Conservation (phyloP, 805 yeast species). For the Lipomyces sp. region DNA sequence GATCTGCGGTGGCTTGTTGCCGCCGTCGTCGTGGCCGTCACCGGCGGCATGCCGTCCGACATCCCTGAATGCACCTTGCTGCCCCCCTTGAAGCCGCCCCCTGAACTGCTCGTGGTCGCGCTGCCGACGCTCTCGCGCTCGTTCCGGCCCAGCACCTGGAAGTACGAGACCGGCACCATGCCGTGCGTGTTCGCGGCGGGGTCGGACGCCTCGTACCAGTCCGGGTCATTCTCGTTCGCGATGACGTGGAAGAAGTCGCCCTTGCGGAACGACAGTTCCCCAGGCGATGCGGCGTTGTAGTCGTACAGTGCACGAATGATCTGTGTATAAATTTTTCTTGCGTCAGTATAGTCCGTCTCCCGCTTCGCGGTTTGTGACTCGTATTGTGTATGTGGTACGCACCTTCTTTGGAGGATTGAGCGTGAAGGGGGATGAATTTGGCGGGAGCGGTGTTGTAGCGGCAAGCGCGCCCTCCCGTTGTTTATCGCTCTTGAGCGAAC, state of each 20-base stretch:
- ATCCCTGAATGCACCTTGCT: too few species aligned
- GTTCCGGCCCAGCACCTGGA: slow-evolving; percentile 58
- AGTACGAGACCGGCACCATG: slow-evolving; percentile 80
- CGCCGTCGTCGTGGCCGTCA: slow-evolving; percentile 12
- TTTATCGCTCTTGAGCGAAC: slow-evolving; percentile 21
- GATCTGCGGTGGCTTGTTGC: slow-evolving; percentile 8
- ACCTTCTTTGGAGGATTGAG: slow-evolving; percentile 21
- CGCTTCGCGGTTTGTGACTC: not conserved
- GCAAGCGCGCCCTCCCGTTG: not conserved
- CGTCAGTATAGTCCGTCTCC: not conserved
- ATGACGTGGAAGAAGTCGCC: slow-evolving; percentile 90
- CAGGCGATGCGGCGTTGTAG: slow-evolving; percentile 74
- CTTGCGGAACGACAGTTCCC: slow-evolving; percentile 70
- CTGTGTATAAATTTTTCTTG: slow-evolving; percentile 30
- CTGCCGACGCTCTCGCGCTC: slow-evolving; percentile 23
- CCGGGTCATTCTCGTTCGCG: slow-evolving; percentile 50
- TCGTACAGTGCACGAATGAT: slow-evolving; percentile 79
- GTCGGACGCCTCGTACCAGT: slow-evolving; percentile 85
- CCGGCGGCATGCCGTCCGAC: slow-evolving; percentile 20
- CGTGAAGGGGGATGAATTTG: slow-evolving; percentile 1
- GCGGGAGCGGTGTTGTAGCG: not conserved
- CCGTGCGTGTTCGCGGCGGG: slow-evolving; percentile 77
- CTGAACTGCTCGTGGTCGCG: slow-evolving; percentile 1
- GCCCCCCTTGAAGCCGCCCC: too few species aligned
- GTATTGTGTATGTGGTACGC: not conserved